Evolutionary conservation across 371 early-diverging fungal species (phyloP).

Genomic region (Batkoa obscura): DNA sequence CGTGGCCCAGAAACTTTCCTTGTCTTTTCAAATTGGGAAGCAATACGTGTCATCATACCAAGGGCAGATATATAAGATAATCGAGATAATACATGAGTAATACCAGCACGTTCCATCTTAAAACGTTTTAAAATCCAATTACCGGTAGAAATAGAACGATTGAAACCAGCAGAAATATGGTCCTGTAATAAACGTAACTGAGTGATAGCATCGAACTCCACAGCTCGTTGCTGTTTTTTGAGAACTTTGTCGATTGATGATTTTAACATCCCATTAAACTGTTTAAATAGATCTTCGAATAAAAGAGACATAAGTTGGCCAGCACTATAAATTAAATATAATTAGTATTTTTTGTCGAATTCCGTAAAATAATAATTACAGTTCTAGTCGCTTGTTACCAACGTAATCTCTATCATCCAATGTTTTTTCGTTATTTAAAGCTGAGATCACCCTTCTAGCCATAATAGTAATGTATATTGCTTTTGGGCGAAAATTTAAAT

Average conservation of each 20-base stretch:
- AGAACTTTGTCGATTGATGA: slow-evolving; percentile 82
- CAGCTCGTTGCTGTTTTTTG: slow-evolving; percentile 79
- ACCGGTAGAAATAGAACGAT: slow-evolving; percentile 95
- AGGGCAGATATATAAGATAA: slow-evolving; percentile 94
- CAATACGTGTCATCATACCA: slow-evolving; percentile 99
- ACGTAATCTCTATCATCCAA: slow-evolving; percentile 99
- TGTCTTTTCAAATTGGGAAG: slow-evolving; percentile 99
- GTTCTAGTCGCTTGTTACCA: slow-evolving; percentile 99
- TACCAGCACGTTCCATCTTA: slow-evolving; percentile 99
- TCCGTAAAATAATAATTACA: slow-evolving; percentile 27
- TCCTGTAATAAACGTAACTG: slow-evolving; percentile 70
- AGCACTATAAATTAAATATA: slow-evolving; percentile 34
- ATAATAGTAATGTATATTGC: slow-evolving; percentile 92
- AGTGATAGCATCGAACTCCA: slow-evolving; percentile 84
- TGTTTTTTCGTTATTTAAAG: slow-evolving; percentile 55
- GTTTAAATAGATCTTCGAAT: slow-evolving; percentile 99
- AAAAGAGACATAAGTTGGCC: slow-evolving; percentile 94
- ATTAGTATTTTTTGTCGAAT: not conserved
- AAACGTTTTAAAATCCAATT: slow-evolving; percentile 99
- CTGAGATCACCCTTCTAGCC: slow-evolving; percentile 90
- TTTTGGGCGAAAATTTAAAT: slow-evolving; percentile 81
- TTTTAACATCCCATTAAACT: slow-evolving; percentile 83
- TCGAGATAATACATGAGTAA: slow-evolving; percentile 95
- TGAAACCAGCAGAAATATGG: slow-evolving; percentile 88
- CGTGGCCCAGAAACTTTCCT: slow-evolving; percentile 98